These are phyloP conservation scores for Leishmania lainsoni DNA, from an alignment of 208 protist genomes.

Conservation along the genomic window DNA sequence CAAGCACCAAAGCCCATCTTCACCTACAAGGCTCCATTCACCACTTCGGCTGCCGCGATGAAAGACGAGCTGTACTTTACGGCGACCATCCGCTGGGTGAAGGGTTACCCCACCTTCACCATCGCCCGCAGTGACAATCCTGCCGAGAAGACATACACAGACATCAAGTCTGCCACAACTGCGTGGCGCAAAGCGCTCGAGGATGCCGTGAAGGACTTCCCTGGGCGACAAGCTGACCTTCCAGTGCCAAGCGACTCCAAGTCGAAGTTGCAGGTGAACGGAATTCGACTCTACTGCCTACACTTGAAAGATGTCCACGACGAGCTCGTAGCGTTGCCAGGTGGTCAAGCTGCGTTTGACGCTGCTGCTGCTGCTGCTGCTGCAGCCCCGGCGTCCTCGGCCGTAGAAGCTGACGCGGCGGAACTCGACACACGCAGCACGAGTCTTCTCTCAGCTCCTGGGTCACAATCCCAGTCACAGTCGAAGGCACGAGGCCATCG, in stretches of 20 bases:
- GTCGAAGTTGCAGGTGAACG: constrained; percentile 25
- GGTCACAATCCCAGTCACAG: background rate
- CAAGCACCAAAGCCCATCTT: constrained; percentile 7
- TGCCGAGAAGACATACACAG: constrained; percentile 37
- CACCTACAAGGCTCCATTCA: constrained; percentile 13
- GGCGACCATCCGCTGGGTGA: constrained; percentile 33
- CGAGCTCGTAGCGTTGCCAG: constrained; percentile 38
- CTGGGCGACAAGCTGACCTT: constrained; percentile 16
- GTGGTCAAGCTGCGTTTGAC: constrained; percentile 27
- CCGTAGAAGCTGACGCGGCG: background rate
- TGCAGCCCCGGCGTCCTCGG: background rate
- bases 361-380: constrained; percentile 9
- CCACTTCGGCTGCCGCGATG: background rate
- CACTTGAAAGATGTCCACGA: constrained; percentile 35
- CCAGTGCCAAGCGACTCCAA: constrained; percentile 10
- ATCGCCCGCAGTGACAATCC: constrained; percentile 69
- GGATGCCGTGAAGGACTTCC: constrained; percentile 59
- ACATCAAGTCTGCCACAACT: constrained; percentile 28
- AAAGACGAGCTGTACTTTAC: constrained; percentile 40
- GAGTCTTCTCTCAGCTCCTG: constrained; percentile 8
- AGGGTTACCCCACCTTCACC: constrained; percentile 38
- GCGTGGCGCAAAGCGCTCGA: constrained; percentile 59
- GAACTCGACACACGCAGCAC: background rate
- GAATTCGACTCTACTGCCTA: constrained; percentile 44
- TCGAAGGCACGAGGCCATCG: background rate